Conservation (phyloP, 805 yeast genomes). For the Saccharomycopsis javanensis region DNA sequence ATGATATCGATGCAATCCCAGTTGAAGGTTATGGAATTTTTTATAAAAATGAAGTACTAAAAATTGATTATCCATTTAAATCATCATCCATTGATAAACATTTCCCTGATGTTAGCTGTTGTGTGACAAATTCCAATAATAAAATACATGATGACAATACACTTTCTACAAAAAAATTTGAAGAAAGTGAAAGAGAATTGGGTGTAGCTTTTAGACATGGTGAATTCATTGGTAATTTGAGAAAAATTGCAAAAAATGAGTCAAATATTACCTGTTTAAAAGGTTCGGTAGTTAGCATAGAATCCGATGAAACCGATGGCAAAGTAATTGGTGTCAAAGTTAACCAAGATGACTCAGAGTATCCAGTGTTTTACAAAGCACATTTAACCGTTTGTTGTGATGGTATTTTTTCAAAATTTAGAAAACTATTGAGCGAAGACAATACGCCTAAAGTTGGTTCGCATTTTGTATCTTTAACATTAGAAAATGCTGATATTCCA, state of each 20-base stretch:
- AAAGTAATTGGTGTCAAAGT: constrained; percentile 68
- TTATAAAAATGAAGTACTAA: constrained; percentile 46
- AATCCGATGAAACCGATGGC: constrained; percentile 43
- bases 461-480: constrained; percentile 76
- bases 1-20: constrained; percentile 66
- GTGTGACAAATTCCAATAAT: constrained; percentile 52
- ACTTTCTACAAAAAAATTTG: constrained; percentile 43
- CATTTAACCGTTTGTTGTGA: constrained; percentile 74
- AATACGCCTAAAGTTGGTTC: constrained; percentile 64
- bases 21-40: constrained; percentile 76
- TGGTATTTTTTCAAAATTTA: constrained; percentile 88
- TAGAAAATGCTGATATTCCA: constrained; percentile 70
- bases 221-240: constrained; percentile 65
- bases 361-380: constrained; percentile 39
- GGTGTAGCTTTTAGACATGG: constrained; percentile 96
- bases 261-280: constrained; percentile 69
- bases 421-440: constrained; percentile 57
- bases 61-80: constrained; percentile 66
- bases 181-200: constrained; percentile 41
- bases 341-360: constrained; percentile 33
- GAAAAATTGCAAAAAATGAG: constrained; percentile 59
- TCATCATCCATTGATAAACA: constrained; percentile 23
- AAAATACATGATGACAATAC: constrained; percentile 43
- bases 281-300: constrained; percentile 68
- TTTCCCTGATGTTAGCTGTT: constrained; percentile 32